These are phyloP conservation scores for Eimeria sp. DNA, from an alignment of 169 alveolate species.

Conservation along the genomic window DNA sequence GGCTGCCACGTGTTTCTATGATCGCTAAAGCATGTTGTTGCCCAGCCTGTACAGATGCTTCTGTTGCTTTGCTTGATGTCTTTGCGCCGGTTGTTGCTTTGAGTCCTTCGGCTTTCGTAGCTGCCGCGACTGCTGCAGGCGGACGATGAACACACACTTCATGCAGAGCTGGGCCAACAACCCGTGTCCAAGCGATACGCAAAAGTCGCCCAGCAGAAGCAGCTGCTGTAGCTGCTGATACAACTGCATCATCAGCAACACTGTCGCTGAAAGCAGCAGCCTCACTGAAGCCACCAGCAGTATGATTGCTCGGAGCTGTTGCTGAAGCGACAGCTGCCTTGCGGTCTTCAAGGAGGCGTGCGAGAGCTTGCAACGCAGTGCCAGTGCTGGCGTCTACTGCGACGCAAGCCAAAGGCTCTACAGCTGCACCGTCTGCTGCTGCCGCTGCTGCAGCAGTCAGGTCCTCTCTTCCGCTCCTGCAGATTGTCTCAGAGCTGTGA, in stretches of 20 bases:
- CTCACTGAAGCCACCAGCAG: not conserved
- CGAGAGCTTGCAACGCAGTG: not conserved
- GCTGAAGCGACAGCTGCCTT: not conserved
- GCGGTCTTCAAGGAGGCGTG: conserved; percentile 8
- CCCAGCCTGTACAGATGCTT: not conserved
- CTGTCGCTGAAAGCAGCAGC: not conserved
- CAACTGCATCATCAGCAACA: not conserved
- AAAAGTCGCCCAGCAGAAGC: conserved; percentile 7
- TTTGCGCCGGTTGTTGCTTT: not conserved
- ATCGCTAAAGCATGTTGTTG: conserved; percentile 58
- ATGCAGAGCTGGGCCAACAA: conserved; percentile 32
- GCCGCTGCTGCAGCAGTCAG: not conserved
- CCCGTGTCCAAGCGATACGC: conserved; percentile 37
- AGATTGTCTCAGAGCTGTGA: not conserved
- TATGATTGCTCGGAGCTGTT: not conserved
- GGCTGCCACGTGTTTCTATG: conserved; percentile 55
- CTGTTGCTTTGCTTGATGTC: not conserved
- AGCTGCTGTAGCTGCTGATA: not conserved
- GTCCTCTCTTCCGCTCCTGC: not conserved
- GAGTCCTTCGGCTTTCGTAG: not conserved
- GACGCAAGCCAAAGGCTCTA: conserved; percentile 12
- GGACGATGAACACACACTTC: not conserved
- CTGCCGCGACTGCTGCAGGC: not conserved
- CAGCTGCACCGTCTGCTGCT: not conserved
- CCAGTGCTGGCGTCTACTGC: conserved; percentile 1